Evolutionary conservation across 805 yeast species (phyloP).

Genomic region (Yamadazyma paraphyllophila): DNA sequence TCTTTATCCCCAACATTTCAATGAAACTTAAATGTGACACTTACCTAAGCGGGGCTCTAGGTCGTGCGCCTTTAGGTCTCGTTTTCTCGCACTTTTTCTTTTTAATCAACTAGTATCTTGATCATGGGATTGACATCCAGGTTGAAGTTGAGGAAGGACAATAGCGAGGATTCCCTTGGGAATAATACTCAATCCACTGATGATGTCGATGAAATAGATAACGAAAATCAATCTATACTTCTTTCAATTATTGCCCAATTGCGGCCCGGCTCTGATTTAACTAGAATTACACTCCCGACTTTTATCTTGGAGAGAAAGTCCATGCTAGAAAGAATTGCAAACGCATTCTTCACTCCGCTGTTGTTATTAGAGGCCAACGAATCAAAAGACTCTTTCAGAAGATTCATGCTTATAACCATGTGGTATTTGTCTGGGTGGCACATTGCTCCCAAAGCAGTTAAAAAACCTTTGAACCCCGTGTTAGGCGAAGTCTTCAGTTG

Average conservation of each 20-base stretch:
- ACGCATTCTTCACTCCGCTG: slow-evolving; percentile 78
- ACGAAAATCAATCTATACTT: slow-evolving; percentile 81
- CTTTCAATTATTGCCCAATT: slow-evolving; percentile 87
- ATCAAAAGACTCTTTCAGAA: slow-evolving; percentile 54
- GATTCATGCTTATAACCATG: slow-evolving; percentile 72
- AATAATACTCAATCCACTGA: slow-evolving; percentile 33
- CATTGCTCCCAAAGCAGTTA: slow-evolving; percentile 97
- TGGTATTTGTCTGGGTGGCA: slow-evolving; percentile 98
- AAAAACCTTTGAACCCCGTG: slow-evolving; percentile 94
- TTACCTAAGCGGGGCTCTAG: background rate
- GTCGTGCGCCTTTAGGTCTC: background rate
- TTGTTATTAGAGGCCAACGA: slow-evolving; percentile 67
- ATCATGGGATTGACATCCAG: slow-evolving; percentile 8
- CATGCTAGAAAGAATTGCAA: slow-evolving; percentile 93
- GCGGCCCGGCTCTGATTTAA: slow-evolving; percentile 87
- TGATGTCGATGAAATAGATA: slow-evolving; percentile 91
- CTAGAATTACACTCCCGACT: slow-evolving; percentile 91
- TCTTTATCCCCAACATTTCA: too few species aligned
- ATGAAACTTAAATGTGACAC: background rate
- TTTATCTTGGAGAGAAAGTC: slow-evolving; percentile 92
- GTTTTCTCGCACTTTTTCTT: background rate
- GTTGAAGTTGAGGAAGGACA: slow-evolving; percentile 8
- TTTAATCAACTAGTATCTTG: background rate
- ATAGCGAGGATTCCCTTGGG: slow-evolving; percentile 7
- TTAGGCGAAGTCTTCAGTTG: slow-evolving; percentile 88